These are phyloP conservation scores for Solanum hybrid DNA, from an alignment of 305 asterid species.

Conservation along the genomic window DNA sequence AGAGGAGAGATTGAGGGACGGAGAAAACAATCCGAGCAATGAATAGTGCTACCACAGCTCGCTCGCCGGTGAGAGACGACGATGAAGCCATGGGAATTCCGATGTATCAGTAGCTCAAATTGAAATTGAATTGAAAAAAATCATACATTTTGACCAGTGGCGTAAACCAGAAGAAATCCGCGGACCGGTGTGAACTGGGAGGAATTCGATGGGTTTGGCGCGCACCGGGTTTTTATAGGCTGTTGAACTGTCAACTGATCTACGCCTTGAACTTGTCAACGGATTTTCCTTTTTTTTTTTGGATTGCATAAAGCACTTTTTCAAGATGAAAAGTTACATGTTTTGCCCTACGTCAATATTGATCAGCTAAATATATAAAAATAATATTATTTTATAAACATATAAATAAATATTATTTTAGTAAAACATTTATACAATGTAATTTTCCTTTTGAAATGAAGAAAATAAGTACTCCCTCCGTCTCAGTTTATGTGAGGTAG, in stretches of 20 bases:
- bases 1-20: constrained; percentile 44
- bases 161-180: neutral
- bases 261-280: neutral
- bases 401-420: too few relatives aligned
- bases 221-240: constrained; percentile 5
- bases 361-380: too few relatives aligned
- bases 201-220: constrained; percentile 16
- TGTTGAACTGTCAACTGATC: neutral
- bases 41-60: constrained; percentile 66
- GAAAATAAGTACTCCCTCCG: neutral
- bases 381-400: too few relatives aligned
- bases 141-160: neutral
- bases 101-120: neutral
- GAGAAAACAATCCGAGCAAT: constrained; percentile 40
- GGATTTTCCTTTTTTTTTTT: neutral
- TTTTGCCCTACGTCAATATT: too few relatives aligned
- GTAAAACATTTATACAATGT: neutral
- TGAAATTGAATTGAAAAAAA: neutral
- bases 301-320: too few relatives aligned
- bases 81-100: constrained; percentile 33
- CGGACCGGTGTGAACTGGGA: neutral
- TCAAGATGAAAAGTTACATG: too few relatives aligned
- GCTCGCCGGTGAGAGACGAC: constrained; percentile 72
- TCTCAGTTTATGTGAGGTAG: too few relatives aligned
- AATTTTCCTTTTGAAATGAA: neutral